Evolutionary conservation across 2,329 filamentous ascomycete genomes (phyloP).

Genomic region (Cladosporium sp.): DNA sequence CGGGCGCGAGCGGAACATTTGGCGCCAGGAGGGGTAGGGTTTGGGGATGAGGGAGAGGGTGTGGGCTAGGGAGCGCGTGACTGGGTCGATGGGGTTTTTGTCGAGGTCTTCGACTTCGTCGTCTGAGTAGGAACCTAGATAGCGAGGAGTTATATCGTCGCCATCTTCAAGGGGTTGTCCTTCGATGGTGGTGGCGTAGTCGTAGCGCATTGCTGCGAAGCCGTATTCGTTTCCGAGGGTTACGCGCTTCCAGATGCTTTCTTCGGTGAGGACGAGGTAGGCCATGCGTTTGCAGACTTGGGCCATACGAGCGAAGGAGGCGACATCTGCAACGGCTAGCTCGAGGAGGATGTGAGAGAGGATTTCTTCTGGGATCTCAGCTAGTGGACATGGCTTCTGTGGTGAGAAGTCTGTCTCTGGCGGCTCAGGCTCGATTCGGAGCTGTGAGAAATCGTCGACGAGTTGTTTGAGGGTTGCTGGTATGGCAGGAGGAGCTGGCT

Average conservation of each 20-base stretch:
- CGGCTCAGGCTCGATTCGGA: conserved; percentile 67
- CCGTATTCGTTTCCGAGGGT: conserved; percentile 71
- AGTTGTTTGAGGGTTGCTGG: conserved; percentile 63
- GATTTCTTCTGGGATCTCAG: conserved; percentile 77
- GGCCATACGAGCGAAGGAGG: conserved; percentile 71
- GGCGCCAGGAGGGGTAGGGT: conserved; percentile 43
- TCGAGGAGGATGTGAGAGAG: conserved; percentile 75
- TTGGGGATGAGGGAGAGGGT: conserved; percentile 33
- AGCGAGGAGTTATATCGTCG: conserved; percentile 28
- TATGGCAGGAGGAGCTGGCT: conserved; percentile 33
- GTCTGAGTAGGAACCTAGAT: conserved; percentile 27
- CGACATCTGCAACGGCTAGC: conserved; percentile 72
- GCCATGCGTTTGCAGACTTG: conserved; percentile 85
- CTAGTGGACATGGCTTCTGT: conserved; percentile 76
- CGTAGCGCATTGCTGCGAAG: conserved; percentile 80
- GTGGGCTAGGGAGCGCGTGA: conserved; percentile 26
- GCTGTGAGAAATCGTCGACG: conserved; percentile 69
- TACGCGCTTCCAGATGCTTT: conserved; percentile 80
- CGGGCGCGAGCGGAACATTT: conserved; percentile 78
- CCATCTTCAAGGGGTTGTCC: conserved; percentile 44
- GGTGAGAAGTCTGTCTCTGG: conserved; percentile 71
- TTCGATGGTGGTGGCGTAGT: conserved; percentile 64
- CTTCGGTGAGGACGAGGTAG: conserved; percentile 79
- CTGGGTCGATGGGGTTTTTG: conserved; percentile 9
- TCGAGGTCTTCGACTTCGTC: conserved; percentile 16